Base-by-base conservation (phyloP, 192 early-diverging fungal species). In the Geranomyces variabilis region DNA sequence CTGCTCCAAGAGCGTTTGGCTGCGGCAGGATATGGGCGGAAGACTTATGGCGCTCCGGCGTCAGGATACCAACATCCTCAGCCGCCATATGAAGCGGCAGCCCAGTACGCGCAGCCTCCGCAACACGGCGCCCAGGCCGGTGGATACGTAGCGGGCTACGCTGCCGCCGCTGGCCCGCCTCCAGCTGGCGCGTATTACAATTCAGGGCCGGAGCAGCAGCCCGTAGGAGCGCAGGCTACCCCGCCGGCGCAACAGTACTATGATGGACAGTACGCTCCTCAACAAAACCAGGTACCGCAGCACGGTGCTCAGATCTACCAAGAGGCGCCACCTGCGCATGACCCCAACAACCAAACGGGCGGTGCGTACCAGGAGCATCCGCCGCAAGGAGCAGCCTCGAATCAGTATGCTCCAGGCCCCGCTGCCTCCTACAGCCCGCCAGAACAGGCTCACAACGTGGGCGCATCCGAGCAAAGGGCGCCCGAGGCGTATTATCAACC, bases 1-100 rank as follows among this genome's bases (percentile, higher is more conserved):
- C 75, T 99, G 51, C 75, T 99, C 62, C 90, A 95, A 63, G 90
- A 86, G 70, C 77, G 84, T 21, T 63, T 85, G 64, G 71, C 68
- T 29, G 63, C 58, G 6, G 65, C 79, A 8, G 72, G 69, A 41
- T 77, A 75, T 43, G 36, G 36, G 3, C 19, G 29, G 24, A 65
- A 60, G 34, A 10, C 61, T 5, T 66, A 70, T 30, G 63, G 8
- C 19, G 41, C 63, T 4, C 63, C 63, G 41, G 34, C 43, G 2
- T 41, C 53, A 4, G 58, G 41, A 6, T 47, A 43, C 28, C 53
- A 22, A 24, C 3, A 34, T 33, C 34, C 15, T 60, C 17, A 33
- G 17, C 57, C 12, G 41, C 41, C 3, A 24, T 31, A 46, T 14
- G 31, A 21, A 3, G 4, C 57, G 13, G 34, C 29, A 34, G 46